These are phyloP conservation scores for Globisporangium yorkense DNA, from an alignment of 352 stramenopile genomes.

Conservation along the genomic window DNA sequence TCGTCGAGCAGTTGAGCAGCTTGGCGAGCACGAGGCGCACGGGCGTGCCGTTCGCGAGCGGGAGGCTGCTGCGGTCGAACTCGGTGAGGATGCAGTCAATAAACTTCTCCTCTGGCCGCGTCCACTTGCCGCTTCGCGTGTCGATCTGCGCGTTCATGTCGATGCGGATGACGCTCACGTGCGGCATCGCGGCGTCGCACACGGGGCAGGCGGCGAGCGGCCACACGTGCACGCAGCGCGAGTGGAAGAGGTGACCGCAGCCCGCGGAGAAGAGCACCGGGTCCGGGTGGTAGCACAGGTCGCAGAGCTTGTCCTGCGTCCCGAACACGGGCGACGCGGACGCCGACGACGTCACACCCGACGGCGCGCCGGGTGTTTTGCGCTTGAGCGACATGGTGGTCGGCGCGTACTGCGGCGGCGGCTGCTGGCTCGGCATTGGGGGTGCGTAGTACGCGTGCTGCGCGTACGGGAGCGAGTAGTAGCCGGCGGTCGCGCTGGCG, in stretches of 20 bases:
- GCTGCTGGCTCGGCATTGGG: slow-evolving; percentile 2
- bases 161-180: slow-evolving; percentile 58
- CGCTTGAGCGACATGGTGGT: slow-evolving; percentile 29
- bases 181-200: slow-evolving; percentile 47
- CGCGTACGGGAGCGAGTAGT: slow-evolving; percentile 5
- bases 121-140: slow-evolving; percentile 81
- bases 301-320: slow-evolving; percentile 42
- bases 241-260: slow-evolving; percentile 86
- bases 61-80: slow-evolving; percentile 71
- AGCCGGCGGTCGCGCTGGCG: slow-evolving; percentile 8
- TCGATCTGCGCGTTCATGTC: slow-evolving; percentile 73
- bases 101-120: slow-evolving; percentile 77
- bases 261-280: slow-evolving; percentile 60
- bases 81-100: slow-evolving; percentile 79
- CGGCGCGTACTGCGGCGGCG: slow-evolving; percentile 12
- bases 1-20: slow-evolving; percentile 87
- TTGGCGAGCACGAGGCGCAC: slow-evolving; percentile 79
- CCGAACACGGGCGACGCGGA: slow-evolving; percentile 1
- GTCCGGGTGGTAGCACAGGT: slow-evolving; percentile 76
- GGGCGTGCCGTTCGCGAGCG: slow-evolving; percentile 76
- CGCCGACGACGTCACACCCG: slow-evolving; percentile 7
- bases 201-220: slow-evolving; percentile 57
- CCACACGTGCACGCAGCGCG: slow-evolving; percentile 77
- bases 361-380: slow-evolving; percentile 21
- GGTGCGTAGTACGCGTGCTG: slow-evolving; percentile 4